Evolutionary conservation across 1,284 basidiomycete species (phyloP), one percentile per base, ranked within the genome.

Genomic region (Agaricales sp.): DNA sequence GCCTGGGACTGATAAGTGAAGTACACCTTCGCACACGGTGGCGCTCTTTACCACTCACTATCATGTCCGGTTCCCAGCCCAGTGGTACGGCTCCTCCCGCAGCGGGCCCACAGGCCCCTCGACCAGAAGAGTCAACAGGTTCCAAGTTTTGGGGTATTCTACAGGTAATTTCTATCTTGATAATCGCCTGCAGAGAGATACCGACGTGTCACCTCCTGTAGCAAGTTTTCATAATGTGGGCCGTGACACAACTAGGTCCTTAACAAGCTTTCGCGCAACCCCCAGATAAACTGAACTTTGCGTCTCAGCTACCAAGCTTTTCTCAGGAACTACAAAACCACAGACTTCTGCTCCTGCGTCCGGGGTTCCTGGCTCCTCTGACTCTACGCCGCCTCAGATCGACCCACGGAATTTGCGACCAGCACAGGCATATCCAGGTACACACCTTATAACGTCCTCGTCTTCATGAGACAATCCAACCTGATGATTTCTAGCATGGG

Each of bases 161-260:
- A 43, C 77, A 80, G 70, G 78, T 79, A 53, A 48, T 69, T 14
- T 23, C 26, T 20, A 25, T 46, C 46, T 46, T 14, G 21, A 37
- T 46, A 38, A 24, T 30, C 20, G n/a, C 21, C 19, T 3, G 44
- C 25, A 44, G 19, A 44, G 11, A 21, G 12, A 21, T 50, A 47
- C 22, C n/a, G 6, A 38, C 13, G 19, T 37, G 37, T 25, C 12
- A 8, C 48, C 49, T 12, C 18, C 21, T 48, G 44, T 49, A 87
- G 83, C 82, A 86, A 86, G 61, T 78, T 16, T 63, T 87, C 43
- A 54, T 87, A 48, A 64, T 81, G 50, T 86, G 74, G 68, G 71
- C 70, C 19, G 58, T 84, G 37, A 72, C 77, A 41, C 81, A 85
- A 61, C 58, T 84, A 35, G 77, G 84, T 43, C 23, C 43, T 52